phyloP scores from a whole-genome alignment of 805 yeast species.

The Saccharomycopsis synnaedendra region DNA sequence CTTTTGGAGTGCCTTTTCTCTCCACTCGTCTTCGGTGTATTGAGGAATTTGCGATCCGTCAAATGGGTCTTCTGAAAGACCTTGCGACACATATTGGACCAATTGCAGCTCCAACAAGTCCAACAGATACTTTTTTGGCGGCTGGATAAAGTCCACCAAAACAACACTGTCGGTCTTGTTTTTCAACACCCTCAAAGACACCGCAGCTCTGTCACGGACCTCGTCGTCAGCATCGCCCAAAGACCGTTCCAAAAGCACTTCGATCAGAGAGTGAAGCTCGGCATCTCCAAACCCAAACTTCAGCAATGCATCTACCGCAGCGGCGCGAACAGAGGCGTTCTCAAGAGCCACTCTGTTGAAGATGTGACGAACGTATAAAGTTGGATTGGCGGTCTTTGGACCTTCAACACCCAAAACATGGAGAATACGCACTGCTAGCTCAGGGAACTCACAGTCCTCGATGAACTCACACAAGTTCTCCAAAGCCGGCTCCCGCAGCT shows the following conservation, averaged over 20 bases:
- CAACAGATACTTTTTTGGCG: conserved; percentile 61
- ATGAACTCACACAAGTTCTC: conserved; percentile 91
- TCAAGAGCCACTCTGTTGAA: conserved; percentile 95
- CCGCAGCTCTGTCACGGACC: conserved; percentile 94
- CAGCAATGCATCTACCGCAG: conserved; percentile 87
- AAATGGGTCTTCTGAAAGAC: conserved; percentile 45
- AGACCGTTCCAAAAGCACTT: conserved; percentile 69
- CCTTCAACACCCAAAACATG: conserved; percentile 93
- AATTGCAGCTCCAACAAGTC: conserved; percentile 70
- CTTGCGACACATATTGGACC: conserved; percentile 50
- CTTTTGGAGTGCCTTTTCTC: conserved; percentile 31
- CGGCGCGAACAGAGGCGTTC: conserved; percentile 88
- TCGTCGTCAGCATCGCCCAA: conserved; percentile 88
- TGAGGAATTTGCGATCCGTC: conserved; percentile 60
- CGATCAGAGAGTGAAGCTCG: conserved; percentile 54
- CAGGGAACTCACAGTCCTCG: conserved; percentile 96
- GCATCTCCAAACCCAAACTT: conserved; percentile 80
- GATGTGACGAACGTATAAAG: conserved; percentile 87
- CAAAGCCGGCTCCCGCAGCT: conserved; percentile 70
- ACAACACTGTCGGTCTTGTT: conserved; percentile 21
- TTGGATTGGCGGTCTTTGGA: conserved; percentile 75
- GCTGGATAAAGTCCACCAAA: conserved; percentile 44
- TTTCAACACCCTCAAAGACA: conserved; percentile 59
- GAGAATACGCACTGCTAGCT: conserved; percentile 83
- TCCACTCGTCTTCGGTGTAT: conserved; percentile 55